Base-by-base conservation (phyloP, 805 yeast species). In the Saccharomycopsis vini region DNA sequence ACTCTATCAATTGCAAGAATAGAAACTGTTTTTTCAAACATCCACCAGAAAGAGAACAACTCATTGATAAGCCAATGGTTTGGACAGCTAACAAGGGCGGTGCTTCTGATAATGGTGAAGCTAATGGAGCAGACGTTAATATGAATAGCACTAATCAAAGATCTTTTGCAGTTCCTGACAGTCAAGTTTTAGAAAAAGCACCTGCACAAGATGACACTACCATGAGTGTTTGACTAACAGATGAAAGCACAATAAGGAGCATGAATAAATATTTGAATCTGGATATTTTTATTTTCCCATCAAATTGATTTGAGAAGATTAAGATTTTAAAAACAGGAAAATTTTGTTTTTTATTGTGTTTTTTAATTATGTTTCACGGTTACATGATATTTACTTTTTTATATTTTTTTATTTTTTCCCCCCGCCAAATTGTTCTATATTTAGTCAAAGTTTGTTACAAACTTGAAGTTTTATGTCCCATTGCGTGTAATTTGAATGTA, bases 151-250 rank as follows among this genome's bases (percentile, higher is more conserved):
- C 83, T 3, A 71, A 72, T 54, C 73, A 74, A 53, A 72, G 94
- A 53, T 70, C 75, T 39, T 85, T 83, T 69, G 94, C 94, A 1
- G 83, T 81, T 44, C 77, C 86, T 4, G 89, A 81, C 20, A 79
- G 75, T 50, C 76, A 79, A 59, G 78, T 79, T 3, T 71, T 81
- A 71, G 88, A 81, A 58, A 78, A 73, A 46, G 82, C 81, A 12
- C 77, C 77, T 32, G 54, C 60, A 15, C 77, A 73, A 54, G 72
- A 48, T 16, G 51, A 48, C 26, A 26, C 51, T 21, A 32, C 46
- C 9, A 48, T 48, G 51, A 36, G 47, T 5, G 50, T 34, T 22
- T 48, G 22, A 38, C 15, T 26, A 26, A 26, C 7, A 26, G 29
- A 26, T 26, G 29, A 26, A 26, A 12, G 29, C 7, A 26, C 7